Conservation (phyloP, 2,329 filamentous ascomycete genomes). For the Ophiocordyceps camponoti-rufipedis region DNA sequence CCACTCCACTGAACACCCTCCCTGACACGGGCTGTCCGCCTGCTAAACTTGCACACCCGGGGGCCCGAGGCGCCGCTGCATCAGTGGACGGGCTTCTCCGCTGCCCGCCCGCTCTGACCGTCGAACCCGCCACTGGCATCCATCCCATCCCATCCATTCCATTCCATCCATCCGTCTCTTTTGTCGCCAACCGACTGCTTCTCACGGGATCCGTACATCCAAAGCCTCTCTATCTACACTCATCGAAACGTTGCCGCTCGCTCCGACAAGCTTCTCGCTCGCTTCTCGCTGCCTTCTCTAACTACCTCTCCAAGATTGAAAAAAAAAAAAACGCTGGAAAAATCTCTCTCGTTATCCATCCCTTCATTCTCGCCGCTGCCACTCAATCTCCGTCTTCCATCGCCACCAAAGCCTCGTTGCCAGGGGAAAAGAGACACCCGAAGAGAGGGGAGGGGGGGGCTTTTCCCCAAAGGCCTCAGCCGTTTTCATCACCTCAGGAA, state of each 20-base stretch:
- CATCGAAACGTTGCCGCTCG: too few relatives aligned
- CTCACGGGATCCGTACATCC: too few relatives aligned
- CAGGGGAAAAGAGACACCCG: background rate
- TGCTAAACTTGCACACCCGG: too few relatives aligned
- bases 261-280: background rate
- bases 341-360: constrained; percentile 1
- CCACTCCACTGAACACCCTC: too few relatives aligned
- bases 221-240: too few relatives aligned
- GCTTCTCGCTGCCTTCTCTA: background rate
- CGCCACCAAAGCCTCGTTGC: background rate
- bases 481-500: background rate
- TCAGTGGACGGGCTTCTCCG: too few relatives aligned
- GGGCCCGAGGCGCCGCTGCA: too few relatives aligned
- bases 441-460: background rate
- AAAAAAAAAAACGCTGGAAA: background rate
- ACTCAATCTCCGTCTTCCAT: background rate
- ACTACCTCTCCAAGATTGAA: too few relatives aligned
- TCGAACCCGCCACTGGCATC: too few relatives aligned
- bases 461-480: background rate
- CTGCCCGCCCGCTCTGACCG: too few relatives aligned
- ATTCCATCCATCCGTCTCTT: background rate
- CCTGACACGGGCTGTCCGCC: too few relatives aligned
- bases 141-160: too few relatives aligned
- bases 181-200: background rate
- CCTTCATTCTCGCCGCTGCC: constrained; percentile 2